Conservation (phyloP, 352 stramenopile genomes). For the Pythium aphanidermatum region DNA sequence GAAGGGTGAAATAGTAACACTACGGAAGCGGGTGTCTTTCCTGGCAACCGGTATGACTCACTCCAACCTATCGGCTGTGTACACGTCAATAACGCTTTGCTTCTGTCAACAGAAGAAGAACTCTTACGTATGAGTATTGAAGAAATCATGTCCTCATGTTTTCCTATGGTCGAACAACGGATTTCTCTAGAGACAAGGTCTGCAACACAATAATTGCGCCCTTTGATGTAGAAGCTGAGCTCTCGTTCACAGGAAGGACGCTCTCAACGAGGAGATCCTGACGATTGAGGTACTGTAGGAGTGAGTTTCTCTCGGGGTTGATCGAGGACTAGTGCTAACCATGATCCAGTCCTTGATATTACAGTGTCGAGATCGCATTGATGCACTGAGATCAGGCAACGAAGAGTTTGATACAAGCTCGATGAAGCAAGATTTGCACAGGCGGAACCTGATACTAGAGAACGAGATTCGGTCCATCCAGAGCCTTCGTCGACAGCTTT, state of each 20-base stretch:
- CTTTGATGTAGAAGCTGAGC: conserved; percentile 4
- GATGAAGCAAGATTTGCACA: conserved; percentile 17
- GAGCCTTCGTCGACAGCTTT: too few relatives aligned
- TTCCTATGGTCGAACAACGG: conserved; percentile 10
- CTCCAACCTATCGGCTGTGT: too few relatives aligned
- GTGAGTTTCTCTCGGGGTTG: too few relatives aligned
- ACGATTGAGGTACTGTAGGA: too few relatives aligned
- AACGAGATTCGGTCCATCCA: too few relatives aligned
- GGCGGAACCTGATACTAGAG: too few relatives aligned
- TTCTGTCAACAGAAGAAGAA: conserved; percentile 16
- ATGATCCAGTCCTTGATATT: not conserved
- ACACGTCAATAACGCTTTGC: too few relatives aligned
- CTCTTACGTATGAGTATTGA: conserved; percentile 12
- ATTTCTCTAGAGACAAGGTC: not conserved
- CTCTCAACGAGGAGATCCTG: too few relatives aligned
- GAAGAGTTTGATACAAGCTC: conserved; percentile 6
- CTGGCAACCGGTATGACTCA: conserved; percentile 5
- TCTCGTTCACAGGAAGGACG: too few relatives aligned
- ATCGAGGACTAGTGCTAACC: not conserved
- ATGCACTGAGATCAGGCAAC: conserved; percentile 1
- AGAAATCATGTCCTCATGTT: conserved; percentile 16
- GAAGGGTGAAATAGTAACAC: conserved; percentile 16
- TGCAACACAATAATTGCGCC: too few relatives aligned
- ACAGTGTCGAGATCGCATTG: not conserved
- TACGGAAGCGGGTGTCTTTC: conserved; percentile 21